These are phyloP conservation scores for Paecilomyces niveus DNA, from an alignment of 2,329 filamentous ascomycete genomes.

Conservation along the genomic window DNA sequence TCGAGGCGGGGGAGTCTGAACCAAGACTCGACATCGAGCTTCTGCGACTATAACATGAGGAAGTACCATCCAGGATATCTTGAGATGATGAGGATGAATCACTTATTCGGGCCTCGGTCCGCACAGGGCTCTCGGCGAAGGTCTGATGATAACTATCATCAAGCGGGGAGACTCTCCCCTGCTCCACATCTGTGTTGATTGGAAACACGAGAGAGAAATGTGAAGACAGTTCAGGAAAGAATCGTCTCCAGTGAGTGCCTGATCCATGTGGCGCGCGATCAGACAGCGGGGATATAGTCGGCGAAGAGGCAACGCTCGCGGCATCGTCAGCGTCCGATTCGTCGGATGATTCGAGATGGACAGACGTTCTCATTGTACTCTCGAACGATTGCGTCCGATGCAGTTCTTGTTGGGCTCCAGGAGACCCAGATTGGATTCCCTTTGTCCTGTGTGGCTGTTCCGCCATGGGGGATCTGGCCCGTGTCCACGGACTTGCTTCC, in stretches of 20 bases:
- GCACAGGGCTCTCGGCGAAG: background rate
- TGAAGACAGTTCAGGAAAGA: conserved; percentile 23
- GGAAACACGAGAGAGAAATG: conserved; percentile 19
- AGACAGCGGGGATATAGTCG: conserved; percentile 19
- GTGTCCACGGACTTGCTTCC: background rate
- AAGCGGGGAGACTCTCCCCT: background rate
- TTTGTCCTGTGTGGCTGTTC: background rate
- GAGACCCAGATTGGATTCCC: background rate
- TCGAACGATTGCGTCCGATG: background rate
- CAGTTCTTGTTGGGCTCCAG: background rate
- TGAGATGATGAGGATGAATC: conserved; percentile 20
- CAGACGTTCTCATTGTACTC: background rate
- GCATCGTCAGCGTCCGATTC: background rate
- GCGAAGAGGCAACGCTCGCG: background rate
- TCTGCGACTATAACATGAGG: conserved; percentile 30
- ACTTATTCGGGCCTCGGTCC: conserved; percentile 1
- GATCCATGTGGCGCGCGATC: conserved; percentile 10
- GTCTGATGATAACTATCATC: background rate
- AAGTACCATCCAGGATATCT: conserved; percentile 20
- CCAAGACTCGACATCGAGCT: conserved; percentile 27
- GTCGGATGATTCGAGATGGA: background rate
- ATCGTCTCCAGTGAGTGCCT: conserved; percentile 16
- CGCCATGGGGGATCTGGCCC: background rate
- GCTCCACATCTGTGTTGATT: conserved; percentile 4
- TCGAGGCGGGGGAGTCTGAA: conserved; percentile 14